Conservation (phyloP, 139 green algal species). For the Ulvella scutata region DNA sequence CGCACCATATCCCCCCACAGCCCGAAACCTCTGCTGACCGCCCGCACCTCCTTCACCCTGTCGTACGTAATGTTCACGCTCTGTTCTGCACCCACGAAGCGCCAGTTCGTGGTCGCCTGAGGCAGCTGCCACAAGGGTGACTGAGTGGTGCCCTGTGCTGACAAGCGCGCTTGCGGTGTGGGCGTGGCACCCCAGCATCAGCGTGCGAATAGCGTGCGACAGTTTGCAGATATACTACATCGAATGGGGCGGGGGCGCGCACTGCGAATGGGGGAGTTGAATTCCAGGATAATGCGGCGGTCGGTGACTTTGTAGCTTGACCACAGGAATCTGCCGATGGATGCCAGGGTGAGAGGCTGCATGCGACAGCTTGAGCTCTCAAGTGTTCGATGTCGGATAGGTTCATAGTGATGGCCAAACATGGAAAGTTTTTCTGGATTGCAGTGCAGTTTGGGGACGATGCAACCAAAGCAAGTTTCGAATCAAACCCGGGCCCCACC, state of each 20-base stretch:
- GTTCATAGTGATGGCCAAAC: too few species aligned
- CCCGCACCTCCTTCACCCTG: conserved; percentile 38
- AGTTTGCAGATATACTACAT: neutral
- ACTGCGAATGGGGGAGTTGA: conserved; percentile 28
- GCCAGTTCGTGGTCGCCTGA: too few species aligned
- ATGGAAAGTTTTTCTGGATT: too few species aligned
- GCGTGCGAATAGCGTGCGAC: neutral
- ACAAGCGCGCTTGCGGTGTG: too few species aligned
- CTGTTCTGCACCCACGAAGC: neutral
- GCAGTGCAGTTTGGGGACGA: too few species aligned
- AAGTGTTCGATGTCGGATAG: too few species aligned
- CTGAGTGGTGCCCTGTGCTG: too few species aligned
- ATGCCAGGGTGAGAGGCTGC: conserved; percentile 31
- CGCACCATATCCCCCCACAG: conserved; percentile 36
- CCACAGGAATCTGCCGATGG: conserved; percentile 32
- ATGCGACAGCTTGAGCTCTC: too few species aligned
- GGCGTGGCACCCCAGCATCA: neutral
- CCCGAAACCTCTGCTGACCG: conserved; percentile 29
- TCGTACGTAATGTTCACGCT: conserved; percentile 24
- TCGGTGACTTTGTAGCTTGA: conserved; percentile 41
- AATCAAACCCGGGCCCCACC: too few species aligned
- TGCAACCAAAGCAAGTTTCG: too few species aligned
- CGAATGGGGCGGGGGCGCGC: neutral
- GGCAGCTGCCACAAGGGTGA: too few species aligned
- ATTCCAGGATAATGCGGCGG: conserved; percentile 36